These are phyloP conservation scores for Pythium apleroticum DNA, from an alignment of 352 stramenopile species.

Conservation along the genomic window DNA sequence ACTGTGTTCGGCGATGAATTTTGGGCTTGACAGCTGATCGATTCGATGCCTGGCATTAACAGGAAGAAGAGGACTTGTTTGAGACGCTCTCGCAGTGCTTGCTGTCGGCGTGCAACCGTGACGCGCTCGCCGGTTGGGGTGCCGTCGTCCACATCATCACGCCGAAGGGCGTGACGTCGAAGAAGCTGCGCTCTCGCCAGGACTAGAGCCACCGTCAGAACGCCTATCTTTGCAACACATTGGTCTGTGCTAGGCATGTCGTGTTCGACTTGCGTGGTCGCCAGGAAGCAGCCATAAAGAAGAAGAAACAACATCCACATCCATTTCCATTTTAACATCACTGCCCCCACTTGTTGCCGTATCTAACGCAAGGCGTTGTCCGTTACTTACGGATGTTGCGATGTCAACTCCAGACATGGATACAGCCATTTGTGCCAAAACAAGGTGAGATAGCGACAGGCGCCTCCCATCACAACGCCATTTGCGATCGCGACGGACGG, in stretches of 20 bases:
- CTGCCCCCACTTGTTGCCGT: no score
- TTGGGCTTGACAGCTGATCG: neutral
- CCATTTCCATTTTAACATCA: neutral
- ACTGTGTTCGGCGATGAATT: neutral
- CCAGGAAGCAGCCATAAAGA: neutral
- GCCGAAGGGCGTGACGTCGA: conserved; percentile 78
- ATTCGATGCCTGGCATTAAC: neutral
- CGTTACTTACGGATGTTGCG: neutral
- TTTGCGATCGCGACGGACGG: neutral
- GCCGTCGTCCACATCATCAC: conserved; percentile 98
- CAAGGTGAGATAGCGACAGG: neutral
- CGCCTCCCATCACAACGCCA: neutral
- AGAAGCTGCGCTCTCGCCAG: conserved; percentile 80
- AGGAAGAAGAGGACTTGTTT: conserved; percentile 95
- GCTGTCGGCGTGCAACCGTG: conserved; percentile 97
- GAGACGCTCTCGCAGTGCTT: conserved; percentile 98
- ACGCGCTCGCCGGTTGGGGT: conserved; percentile 98
- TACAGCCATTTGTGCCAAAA: neutral
- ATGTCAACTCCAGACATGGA: neutral
- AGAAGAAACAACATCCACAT: conserved; percentile 3
- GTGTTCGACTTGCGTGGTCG: neutral
- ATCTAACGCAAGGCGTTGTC: conserved; percentile 2
- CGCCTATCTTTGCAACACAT: conserved; percentile 1
- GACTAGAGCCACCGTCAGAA: conserved; percentile 43
- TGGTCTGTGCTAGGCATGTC: neutral